Evolutionary conservation across 1,139 yeast genomes (phyloP), one percentile per base, ranked within the genome.

Genomic region (Saccharomycopsis hybrid): DNA sequence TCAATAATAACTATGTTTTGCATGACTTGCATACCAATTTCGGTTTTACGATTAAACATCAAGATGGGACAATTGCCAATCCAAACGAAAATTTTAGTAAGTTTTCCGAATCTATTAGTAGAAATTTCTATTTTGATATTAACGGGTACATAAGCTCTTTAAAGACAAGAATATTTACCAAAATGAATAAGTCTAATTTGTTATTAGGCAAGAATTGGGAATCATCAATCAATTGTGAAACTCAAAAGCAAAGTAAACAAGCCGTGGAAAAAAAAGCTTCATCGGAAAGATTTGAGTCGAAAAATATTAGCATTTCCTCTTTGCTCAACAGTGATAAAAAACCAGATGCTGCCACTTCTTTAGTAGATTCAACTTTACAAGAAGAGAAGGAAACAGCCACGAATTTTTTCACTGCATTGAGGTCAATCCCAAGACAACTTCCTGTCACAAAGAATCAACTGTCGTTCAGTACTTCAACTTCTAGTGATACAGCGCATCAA

Each of bases 21-120:
- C 55, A 52, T 43, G 50, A 46, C 25, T 39, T 52, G 27, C 18
- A 37, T 31, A 77, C 94, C 3, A 90, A 89, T 62, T 84, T 90
- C 59, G 97, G 97, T 1, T 36, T 8, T 24, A 7, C 39, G 5
- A 13, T 36, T 8, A 31, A 31, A 9, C 33, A 5, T 9, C n/a
- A n/a, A n/a, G n/a, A n/a, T n/a, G n/a, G n/a, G n/a, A n/a, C n/a
- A n/a, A n/a, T n/a, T n/a, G n/a, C n/a, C n/a, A n/a, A n/a, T n/a
- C n/a, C n/a, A n/a, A n/a, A n/a, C n/a, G n/a, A n/a, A n/a, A n/a
- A n/a, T n/a, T n/a, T n/a, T n/a, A 5, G 9, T 7, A 9, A 31
- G 33, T 5, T 5, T 9, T 5, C 9, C 33, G 54, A 49, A 51
- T 5, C 53, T 50, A 33, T n/a, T 11, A 35, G 41, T 11, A 41